Evolutionary conservation across 1,284 basidiomycete species (phyloP).

Genomic region (Entoloma clypeatum): DNA sequence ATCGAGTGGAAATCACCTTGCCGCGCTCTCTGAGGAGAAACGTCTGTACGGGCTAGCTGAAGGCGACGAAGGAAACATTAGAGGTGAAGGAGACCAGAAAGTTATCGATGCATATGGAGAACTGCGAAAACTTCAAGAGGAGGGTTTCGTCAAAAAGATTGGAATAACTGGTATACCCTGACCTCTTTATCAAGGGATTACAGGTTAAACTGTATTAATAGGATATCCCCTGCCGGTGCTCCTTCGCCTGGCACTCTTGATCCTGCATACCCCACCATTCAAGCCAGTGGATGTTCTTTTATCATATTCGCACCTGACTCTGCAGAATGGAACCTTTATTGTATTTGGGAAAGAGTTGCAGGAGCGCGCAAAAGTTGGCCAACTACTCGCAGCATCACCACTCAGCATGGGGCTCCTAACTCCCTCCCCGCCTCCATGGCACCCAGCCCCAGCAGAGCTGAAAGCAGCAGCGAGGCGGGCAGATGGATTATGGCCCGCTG

Average conservation of each 20-base stretch:
- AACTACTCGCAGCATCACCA: slow-evolving; percentile 84
- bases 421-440: slow-evolving; percentile 70
- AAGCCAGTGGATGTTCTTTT: slow-evolving; percentile 78
- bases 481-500: slow-evolving; percentile 37
- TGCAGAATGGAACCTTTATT: slow-evolving; percentile 74
- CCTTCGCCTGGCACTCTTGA: slow-evolving; percentile 77
- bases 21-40: slow-evolving; percentile 51
- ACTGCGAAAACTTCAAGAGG: slow-evolving; percentile 71
- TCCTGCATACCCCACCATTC: slow-evolving; percentile 59
- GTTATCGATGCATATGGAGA: slow-evolving; percentile 74
- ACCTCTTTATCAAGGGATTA: slow-evolving; percentile 1
- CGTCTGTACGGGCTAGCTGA: slow-evolving; percentile 58
- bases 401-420: slow-evolving; percentile 91
- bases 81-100: slow-evolving; percentile 77
- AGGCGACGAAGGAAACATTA: slow-evolving; percentile 56
- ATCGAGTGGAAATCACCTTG: slow-evolving; percentile 49
- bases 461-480: slow-evolving; percentile 40
- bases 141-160: slow-evolving; percentile 76
- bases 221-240: slow-evolving; percentile 90
- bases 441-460: slow-evolving; percentile 69
- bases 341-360: slow-evolving; percentile 61
- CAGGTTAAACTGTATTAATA: slow-evolving; percentile 24
- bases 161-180: slow-evolving; percentile 74
- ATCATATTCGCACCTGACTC: slow-evolving; percentile 82
- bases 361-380: slow-evolving; percentile 59